A percentile compares a stretch with the other conserved stretches of the same genome.
Conservation (phyloP, 176 grass and related monocot genomes). For the Carex kokanica region DNA sequence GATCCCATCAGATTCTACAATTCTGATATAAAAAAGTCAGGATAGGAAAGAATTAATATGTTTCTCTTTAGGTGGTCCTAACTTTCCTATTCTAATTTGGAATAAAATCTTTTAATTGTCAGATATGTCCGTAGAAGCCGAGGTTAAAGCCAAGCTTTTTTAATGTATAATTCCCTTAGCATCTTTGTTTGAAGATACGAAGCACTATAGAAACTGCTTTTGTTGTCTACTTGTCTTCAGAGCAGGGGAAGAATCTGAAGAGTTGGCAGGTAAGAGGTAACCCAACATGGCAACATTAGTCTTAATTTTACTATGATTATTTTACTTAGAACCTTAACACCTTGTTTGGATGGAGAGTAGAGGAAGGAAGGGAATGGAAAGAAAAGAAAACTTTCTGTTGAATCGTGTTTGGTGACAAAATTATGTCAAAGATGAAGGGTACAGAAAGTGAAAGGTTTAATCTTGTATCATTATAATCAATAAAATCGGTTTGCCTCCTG, state of each 20-base stretch:
- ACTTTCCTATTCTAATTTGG: neutral
- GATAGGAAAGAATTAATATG: neutral
- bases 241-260: neutral
- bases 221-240: neutral
- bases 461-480: too few relatives aligned
- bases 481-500: too few relatives aligned
- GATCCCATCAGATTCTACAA: neutral
- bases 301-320: neutral
- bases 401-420: too few relatives aligned
- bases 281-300: neutral
- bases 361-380: too few relatives aligned
- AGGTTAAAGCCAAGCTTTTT: neutral
- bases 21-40: neutral
- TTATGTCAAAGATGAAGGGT: too few relatives aligned
- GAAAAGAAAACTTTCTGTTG: too few relatives aligned
- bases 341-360: too few relatives aligned
- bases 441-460: too few relatives aligned
- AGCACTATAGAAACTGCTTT: neutral
- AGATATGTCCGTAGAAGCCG: too few relatives aligned
- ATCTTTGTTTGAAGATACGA: neutral
- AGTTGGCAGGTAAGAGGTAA: too few relatives aligned
- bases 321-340: too few relatives aligned
- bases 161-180: neutral
- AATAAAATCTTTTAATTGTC: constrained; percentile 2
- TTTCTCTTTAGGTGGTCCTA: neutral